Evolutionary conservation across 1,284 basidiomycete genomes (phyloP), one percentile per base, ranked within the genome.

Genomic region (Mycosarcoma maydis): DNA sequence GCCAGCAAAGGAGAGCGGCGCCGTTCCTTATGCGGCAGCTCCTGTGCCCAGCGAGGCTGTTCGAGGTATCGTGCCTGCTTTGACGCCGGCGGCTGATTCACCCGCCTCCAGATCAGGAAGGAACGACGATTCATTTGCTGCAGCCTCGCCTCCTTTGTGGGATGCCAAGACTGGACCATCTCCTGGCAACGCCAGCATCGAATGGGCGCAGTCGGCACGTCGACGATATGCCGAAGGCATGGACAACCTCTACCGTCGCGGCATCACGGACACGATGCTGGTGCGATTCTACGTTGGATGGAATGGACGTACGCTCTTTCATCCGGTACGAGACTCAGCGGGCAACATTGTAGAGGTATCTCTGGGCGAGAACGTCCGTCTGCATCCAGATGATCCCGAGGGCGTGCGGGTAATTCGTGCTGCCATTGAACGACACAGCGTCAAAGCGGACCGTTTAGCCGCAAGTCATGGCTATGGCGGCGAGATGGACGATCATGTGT

Each of bases 211-310:
- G 32, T 37, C 43, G 20, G 72, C 61, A 1, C 53, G 73, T 17
- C 68, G 73, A 48, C 64, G 77, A 16, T 60, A 81, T 29, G 71
- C 66, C 8, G 62, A 61, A 7, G 79, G 78, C 22, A 80, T 77
- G 68, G 62, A 69, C 23, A 78, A 79, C 45, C 54, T 81, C 30
- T 74, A 74, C 40, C 55, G 65, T 16, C 78, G 80, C 33, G 80
- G 80, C 23, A 67, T 81, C 33, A 78, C 72, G 17, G 78, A 81
- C 39, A 57, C 72, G 23, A 79, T 81, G 80, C 76, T 81, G 19
- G 48, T 72, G 54, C 60, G 58, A 20, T 80, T 72, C 62, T 73
- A 72, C 50, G 46, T 81, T 29, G 80, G 71, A 22, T 81, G 78
- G 78, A 73, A 80, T 41, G 80, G 80, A 11, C 60, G 68, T n/a